Evolutionary conservation across 2,329 filamentous ascomycete genomes (phyloP).

Genomic region (Venturia pyrina): DNA sequence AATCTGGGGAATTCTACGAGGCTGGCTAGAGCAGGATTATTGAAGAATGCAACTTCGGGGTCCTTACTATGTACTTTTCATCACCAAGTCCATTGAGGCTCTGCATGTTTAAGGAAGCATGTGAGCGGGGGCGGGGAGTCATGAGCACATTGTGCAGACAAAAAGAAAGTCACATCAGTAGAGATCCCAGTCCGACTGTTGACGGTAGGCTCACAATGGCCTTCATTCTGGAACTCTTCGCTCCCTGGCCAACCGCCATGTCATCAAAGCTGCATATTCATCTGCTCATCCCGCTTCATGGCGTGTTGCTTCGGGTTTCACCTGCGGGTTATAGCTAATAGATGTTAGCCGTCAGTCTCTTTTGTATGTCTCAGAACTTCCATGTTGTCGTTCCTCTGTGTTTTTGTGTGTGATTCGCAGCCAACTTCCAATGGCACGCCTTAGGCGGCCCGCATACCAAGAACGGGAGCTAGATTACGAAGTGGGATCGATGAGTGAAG

Average conservation of each 20-base stretch:
- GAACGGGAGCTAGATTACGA: neutral
- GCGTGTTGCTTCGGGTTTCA: neutral
- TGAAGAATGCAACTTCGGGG: neutral
- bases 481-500: neutral
- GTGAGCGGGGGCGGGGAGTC: neutral
- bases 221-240: neutral
- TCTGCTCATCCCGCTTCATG: neutral
- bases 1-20: too few relatives aligned
- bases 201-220: neutral
- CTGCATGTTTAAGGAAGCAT: neutral
- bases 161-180: neutral
- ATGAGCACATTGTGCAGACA: neutral
- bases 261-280: neutral
- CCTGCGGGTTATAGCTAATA: neutral
- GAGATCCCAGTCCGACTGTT: neutral
- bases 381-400: too few relatives aligned
- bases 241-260: neutral
- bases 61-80: too few relatives aligned
- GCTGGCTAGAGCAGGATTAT: too few relatives aligned
- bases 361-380: too few relatives aligned
- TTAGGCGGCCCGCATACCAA: neutral
- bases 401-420: too few relatives aligned
- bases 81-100: neutral
- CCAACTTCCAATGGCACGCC: too few relatives aligned
- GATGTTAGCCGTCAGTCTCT: too few relatives aligned